Base-by-base conservation (phyloP, 441 rosid genomes). In the Eutrema salsugineum region DNA sequence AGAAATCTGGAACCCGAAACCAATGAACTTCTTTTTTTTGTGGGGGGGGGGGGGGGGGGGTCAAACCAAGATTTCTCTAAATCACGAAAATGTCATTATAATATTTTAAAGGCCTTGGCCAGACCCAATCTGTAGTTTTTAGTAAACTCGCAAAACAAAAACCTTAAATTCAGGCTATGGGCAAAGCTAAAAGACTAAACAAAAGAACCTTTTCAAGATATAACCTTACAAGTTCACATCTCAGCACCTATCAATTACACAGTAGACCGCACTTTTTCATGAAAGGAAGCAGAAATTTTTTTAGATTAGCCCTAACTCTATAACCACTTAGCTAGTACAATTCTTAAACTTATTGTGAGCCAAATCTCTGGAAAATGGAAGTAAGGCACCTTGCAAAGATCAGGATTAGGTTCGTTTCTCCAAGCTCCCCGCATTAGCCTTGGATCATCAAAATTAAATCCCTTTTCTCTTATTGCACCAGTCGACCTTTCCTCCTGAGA, bases 341-440 rank as follows among this genome's bases (percentile, higher is more conserved):
- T 90, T 94, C 87, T 73, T 80, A 77, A 88, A 80, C 63, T 91
- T 83, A 77, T 79, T 82, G 79, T 17, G 15, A 53, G 50, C 12
- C 63, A 77, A 15, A 54, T 66, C 36, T 62, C 20, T 40, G 39
- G 15, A 43, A 33, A 61, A 72, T 27, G 65, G 76, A 76, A 44
- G 54, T 87, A 90, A 91, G 81, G 58, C 76, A 96, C 99, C 99
- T 89, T 90, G 96, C 99, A 96, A 60, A 83, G 60, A 81, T 96
- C 95, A 59, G 97, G 85, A 85, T 91, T 87, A 40, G 96, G 88
- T 63, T 93, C 98, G 79, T 94, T 90, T 78, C 98, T 90, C 99
- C 99, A 93, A 70, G 92, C 96, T 70, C 98, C 99, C 47, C 89
- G 89, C 96, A 96, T 87, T 55, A 96, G 80, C 88, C 96, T 89